Evolutionary conservation across 1,284 basidiomycete species (phyloP), one percentile per base, ranked within the genome.

Genomic region (Cryptococcus amylolentus): DNA sequence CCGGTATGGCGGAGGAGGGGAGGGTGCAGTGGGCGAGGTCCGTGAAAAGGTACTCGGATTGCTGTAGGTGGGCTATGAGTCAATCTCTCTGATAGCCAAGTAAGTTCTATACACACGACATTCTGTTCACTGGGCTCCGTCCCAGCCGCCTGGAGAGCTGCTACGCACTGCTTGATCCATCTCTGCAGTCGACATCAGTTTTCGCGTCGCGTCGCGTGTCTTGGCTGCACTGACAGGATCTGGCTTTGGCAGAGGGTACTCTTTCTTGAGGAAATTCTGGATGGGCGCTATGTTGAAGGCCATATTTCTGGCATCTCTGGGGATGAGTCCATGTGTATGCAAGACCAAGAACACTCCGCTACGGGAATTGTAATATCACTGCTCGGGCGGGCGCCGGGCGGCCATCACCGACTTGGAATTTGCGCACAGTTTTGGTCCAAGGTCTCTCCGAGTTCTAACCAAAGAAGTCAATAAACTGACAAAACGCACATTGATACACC

Each of bases 31-130:
- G 28, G 27, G 65, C 40, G 3, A 75, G 63, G 61, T 71, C 65
- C 10, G 66, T 61, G 41, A 57, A 64, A 41, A 73, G 64, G 58
- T 66, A 75, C 66, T 72, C 67, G 28, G 66, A 56, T 35, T 65
- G 57, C 64, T 72, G 31, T 10, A 35, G 68, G 58, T 9, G 71
- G 66, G 3, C 70, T 71, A 12, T 52, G 26, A 18, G 65, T 38
- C 2, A 75, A 62, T 47, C 5, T 52, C 27, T 49, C 57, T 26
- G 20, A 20, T 23, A 27, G 6, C 10, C 10, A 10, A 10, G 7
- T 6, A 6, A 8, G 31, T 1, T 35, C 31, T 35, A 35, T 35
- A 53, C 67, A 27, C 44, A 68, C 68, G 5, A 74, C 55, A 14
- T 60, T 46, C 2, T 58, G 56, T 7, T 53, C 28, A 0, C 57